Evolutionary conservation across 1,284 basidiomycete genomes (phyloP).

Genomic region (Ceratorhiza oryzae-sativae): DNA sequence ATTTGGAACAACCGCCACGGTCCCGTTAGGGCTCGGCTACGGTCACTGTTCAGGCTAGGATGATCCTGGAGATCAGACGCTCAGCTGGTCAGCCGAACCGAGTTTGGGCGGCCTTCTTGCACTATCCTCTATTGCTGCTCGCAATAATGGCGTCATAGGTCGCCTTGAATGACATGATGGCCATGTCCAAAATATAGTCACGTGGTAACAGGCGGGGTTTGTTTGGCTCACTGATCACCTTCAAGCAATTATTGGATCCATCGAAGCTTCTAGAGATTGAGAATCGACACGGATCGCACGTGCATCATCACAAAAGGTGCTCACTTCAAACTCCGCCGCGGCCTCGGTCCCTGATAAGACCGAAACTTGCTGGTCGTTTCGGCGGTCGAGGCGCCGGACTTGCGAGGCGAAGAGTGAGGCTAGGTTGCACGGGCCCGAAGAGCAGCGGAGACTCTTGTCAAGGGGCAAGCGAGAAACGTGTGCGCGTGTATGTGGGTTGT

Average conservation of each 20-base stretch:
- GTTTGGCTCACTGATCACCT: background rate
- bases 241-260: background rate
- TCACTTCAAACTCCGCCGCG: background rate
- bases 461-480: slow-evolving; percentile 1
- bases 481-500: background rate
- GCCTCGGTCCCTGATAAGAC: background rate
- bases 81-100: background rate
- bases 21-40: background rate
- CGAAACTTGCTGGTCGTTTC: background rate
- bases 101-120: background rate
- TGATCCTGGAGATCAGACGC: background rate
- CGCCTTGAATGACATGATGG: background rate
- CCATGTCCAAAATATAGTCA: background rate
- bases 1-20: too few species aligned
- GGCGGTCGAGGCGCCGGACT: background rate
- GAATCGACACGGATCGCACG: background rate
- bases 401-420: background rate
- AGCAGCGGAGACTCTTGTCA: background rate
- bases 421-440: background rate
- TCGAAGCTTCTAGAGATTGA: background rate
- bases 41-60: background rate
- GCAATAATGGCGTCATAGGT: background rate
- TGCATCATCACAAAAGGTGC: background rate
- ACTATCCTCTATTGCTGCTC: background rate
- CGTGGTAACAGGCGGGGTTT: background rate